These are phyloP conservation scores for Coccinonectria pachysandricola DNA, from an alignment of 2,329 filamentous ascomycete genomes.

Conservation along the genomic window DNA sequence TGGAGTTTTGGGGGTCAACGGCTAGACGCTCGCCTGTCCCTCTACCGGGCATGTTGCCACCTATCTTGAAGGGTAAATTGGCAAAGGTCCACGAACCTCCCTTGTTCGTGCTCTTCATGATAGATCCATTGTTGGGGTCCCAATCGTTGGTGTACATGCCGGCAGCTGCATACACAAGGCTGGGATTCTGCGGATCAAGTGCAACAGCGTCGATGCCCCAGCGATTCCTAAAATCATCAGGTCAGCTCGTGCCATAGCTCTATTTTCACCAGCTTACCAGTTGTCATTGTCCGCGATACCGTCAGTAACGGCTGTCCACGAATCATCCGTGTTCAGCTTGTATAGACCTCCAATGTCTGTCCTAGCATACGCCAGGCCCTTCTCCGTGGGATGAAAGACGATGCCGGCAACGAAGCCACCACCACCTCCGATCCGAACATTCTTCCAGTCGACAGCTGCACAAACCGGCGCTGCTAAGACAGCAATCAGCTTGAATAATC, in stretches of 20 bases:
- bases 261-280: constrained; percentile 32
- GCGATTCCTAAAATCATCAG: constrained; percentile 29
- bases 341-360: constrained; percentile 50
- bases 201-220: constrained; percentile 50
- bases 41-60: constrained; percentile 52
- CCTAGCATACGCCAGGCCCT: constrained; percentile 38
- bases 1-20: constrained; percentile 45
- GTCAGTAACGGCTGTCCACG: constrained; percentile 32
- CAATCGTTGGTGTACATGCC: constrained; percentile 51
- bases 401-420: constrained; percentile 48
- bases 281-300: constrained; percentile 29
- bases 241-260: not conserved
- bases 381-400: constrained; percentile 41
- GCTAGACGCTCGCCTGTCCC: constrained; percentile 49
- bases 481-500: no score
- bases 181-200: constrained; percentile 41
- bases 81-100: constrained; percentile 42
- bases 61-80: constrained; percentile 46
- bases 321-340: constrained; percentile 41
- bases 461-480: constrained; percentile 15
- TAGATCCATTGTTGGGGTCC: constrained; percentile 46
- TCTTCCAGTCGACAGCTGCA: constrained; percentile 34
- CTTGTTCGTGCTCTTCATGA: constrained; percentile 43
- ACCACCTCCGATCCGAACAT: constrained; percentile 43
- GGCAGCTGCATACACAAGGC: constrained; percentile 42